Conservation (phyloP, 202 grass and related monocot genomes). For the Zizania palustris region DNA sequence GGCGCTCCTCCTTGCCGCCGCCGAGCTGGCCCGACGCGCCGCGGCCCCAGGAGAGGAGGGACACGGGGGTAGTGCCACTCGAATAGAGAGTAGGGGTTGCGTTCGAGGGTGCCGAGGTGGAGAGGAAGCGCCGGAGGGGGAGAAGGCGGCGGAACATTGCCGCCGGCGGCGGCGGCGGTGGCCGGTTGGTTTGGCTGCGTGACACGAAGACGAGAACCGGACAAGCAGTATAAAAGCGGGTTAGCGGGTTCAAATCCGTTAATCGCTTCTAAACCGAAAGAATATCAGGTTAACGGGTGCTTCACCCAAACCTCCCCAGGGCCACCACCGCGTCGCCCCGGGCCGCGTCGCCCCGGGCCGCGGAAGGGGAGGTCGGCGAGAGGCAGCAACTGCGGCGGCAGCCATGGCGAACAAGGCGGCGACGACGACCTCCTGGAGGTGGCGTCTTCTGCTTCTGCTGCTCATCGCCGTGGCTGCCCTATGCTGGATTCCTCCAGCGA, state of each 20-base stretch:
- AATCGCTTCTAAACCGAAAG: too few relatives aligned
- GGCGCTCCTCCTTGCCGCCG: conserved; percentile 83
- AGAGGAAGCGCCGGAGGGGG: conserved; percentile 36
- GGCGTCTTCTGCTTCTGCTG: conserved; percentile 43
- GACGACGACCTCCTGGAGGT: conserved; percentile 51
- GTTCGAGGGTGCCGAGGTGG: conserved; percentile 31
- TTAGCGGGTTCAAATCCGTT: too few relatives aligned
- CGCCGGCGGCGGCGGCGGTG: conserved; percentile 32
- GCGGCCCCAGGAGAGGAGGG: conserved; percentile 86
- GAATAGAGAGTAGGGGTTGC: conserved; percentile 53
- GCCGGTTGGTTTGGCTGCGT: conserved; percentile 34
- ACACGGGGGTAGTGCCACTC: conserved; percentile 32
- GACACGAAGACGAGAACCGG: not conserved
- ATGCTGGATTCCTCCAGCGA: conserved; percentile 55
- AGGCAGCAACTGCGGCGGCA: not conserved
- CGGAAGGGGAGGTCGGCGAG: conserved; percentile 15
- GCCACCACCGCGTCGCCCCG: not conserved
- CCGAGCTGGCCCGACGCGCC: conserved; percentile 88
- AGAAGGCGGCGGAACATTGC: conserved; percentile 52
- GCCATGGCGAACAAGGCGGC: conserved; percentile 52
- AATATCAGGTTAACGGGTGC: too few relatives aligned
- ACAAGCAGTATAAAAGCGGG: not conserved
- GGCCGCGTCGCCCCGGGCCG: conserved; percentile 18
- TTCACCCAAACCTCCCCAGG: not conserved
- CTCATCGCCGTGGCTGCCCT: conserved; percentile 48